Evolutionary conservation across 257 asterid genomes (phyloP).

Genomic region (Lycium ferocissimum): DNA sequence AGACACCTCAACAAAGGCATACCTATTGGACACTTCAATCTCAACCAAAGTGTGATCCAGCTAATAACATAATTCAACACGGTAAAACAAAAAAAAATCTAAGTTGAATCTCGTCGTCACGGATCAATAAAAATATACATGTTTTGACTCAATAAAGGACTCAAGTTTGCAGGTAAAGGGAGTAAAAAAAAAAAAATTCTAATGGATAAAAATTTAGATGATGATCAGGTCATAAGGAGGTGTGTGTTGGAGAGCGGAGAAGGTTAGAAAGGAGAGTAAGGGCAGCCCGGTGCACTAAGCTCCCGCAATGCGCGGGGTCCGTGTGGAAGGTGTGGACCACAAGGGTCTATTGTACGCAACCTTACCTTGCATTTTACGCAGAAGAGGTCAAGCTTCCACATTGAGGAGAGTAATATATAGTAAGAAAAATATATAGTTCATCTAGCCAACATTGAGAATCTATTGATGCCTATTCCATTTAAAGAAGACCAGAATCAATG

Average conservation of each 20-base stretch:
- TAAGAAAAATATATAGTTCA: not conserved
- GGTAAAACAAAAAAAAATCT: not conserved
- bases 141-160: conserved; percentile 1
- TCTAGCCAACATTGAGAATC: conserved; percentile 13
- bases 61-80: not conserved
- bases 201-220: not conserved
- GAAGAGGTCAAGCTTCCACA: too few relatives aligned
- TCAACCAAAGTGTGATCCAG: not conserved
- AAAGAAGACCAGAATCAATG: not conserved
- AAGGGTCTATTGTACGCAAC: too few relatives aligned
- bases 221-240: not conserved
- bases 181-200: not conserved
- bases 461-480: not conserved
- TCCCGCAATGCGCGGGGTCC: too few relatives aligned
- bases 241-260: not conserved
- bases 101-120: not conserved
- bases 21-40: conserved; percentile 1
- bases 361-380: too few relatives aligned
- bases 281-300: too few relatives aligned
- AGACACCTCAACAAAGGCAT: conserved; percentile 5
- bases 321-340: too few relatives aligned
- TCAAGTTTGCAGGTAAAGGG: not conserved
- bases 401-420: too few relatives aligned
- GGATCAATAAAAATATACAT: not conserved
- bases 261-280: not conserved